phyloP scores from a whole-genome alignment of 768 basidiomycete genomes.

The Agaricus blazei region DNA sequence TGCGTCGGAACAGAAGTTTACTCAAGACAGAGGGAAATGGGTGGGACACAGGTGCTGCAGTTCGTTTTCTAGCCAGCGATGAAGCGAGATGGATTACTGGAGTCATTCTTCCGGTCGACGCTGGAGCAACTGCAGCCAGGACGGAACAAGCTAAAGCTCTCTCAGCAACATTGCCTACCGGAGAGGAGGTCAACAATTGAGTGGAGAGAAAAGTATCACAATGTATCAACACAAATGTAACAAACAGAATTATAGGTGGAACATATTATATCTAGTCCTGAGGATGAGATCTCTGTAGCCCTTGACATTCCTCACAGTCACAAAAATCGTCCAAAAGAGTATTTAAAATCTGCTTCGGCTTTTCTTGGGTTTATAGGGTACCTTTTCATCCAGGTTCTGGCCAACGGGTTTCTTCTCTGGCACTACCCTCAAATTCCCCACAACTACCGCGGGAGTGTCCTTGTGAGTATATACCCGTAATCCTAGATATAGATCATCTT shows the following conservation, averaged over 20 bases:
- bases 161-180: slow-evolving; percentile 1
- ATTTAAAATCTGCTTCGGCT: neutral
- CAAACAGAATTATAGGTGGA: neutral
- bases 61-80: slow-evolving; percentile 35
- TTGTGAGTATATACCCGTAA: slow-evolving; percentile 40
- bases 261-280: neutral
- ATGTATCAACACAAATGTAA: neutral
- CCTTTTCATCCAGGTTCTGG: neutral
- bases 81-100: slow-evolving; percentile 42
- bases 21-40: slow-evolving; percentile 38
- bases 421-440: slow-evolving; percentile 29
- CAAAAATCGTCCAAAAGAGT: slow-evolving; percentile 1
- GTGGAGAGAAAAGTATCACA: neutral
- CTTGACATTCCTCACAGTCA: slow-evolving; percentile 4
- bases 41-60: slow-evolving; percentile 36
- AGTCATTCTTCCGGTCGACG: slow-evolving; percentile 34
- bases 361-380: neutral
- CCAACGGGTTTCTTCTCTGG: slow-evolving; percentile 19
- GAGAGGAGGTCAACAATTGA: neutral
- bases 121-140: slow-evolving; percentile 32
- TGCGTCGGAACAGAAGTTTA: slow-evolving; percentile 29
- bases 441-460: slow-evolving; percentile 32
- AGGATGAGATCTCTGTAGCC: neutral
- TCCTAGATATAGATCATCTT: slow-evolving; percentile 35
- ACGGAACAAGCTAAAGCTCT: slow-evolving; percentile 10